Conservation (phyloP, 345 rosid genomes). For the Populus simonii region DNA sequence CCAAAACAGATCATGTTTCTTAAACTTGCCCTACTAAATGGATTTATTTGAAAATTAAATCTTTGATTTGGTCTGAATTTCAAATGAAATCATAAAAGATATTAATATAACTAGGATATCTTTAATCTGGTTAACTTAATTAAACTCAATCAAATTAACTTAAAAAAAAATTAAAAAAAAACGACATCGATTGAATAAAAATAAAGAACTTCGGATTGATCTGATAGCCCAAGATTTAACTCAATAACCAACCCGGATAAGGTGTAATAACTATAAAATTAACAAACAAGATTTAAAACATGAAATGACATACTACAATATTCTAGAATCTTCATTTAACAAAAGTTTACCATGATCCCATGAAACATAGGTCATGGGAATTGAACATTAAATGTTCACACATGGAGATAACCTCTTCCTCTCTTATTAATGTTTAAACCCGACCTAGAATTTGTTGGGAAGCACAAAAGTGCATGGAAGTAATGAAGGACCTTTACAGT, state of each 20-base stretch:
- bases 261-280: no score
- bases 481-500: not conserved
- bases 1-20: not conserved
- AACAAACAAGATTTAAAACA: no score
- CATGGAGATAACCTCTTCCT: not conserved
- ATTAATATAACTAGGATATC: no score
- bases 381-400: not conserved
- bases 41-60: no score
- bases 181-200: accelerated
- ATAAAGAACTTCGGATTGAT: accelerated
- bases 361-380: not conserved
- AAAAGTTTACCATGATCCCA: no score
- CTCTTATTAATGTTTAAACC: not conserved
- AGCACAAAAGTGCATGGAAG: not conserved
- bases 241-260: no score
- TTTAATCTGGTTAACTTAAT: no score
- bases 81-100: accelerated
- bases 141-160: no score
- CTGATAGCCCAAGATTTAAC: accelerated
- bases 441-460: not conserved
- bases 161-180: no score
- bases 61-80: accelerated
- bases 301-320: no score
- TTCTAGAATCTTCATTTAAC: no score
- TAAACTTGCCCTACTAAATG: no score